phyloP scores from a whole-genome alignment of 2,329 filamentous ascomycete species.

The Fusarium falciforme region DNA sequence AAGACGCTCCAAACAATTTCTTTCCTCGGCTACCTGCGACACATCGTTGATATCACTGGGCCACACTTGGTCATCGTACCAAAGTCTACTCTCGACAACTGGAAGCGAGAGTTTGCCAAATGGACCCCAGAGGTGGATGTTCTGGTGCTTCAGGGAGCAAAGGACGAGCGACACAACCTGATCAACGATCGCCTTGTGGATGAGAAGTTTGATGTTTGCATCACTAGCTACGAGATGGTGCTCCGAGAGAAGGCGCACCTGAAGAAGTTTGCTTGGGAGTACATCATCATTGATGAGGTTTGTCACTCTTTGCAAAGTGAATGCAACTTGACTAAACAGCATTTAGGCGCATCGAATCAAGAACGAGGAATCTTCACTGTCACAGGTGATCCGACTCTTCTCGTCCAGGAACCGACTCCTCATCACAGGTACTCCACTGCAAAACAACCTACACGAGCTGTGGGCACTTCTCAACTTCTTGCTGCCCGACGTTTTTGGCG shows the following conservation, averaged over 20 bases:
- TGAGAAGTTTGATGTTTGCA: constrained; percentile 96
- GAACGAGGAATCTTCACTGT: constrained; percentile 97
- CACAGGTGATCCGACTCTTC: constrained; percentile 96
- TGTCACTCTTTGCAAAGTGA: background rate
- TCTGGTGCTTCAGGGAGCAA: constrained; percentile 91
- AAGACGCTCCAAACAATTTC: constrained; percentile 98
- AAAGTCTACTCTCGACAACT: constrained; percentile 98
- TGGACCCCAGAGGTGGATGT: constrained; percentile 98
- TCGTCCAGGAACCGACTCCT: constrained; percentile 94
- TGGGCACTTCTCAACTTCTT: constrained; percentile 98
- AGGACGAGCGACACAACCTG: constrained; percentile 88
- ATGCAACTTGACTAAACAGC: constrained; percentile 25
- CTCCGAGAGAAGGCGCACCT: constrained; percentile 92
- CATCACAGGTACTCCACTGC: constrained; percentile 95
- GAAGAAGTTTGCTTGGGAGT: constrained; percentile 99
- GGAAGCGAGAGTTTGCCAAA: constrained; percentile 91
- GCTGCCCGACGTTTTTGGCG: constrained; percentile 97
- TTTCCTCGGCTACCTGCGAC: constrained; percentile 93
- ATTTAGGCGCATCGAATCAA: constrained; percentile 89
- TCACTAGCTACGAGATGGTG: constrained; percentile 99
- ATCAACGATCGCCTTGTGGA: constrained; percentile 93
- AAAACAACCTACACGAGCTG: constrained; percentile 97
- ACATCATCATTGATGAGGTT: constrained; percentile 96
- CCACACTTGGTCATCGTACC: constrained; percentile 93
- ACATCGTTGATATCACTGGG: constrained; percentile 88